Conservation (phyloP, 2,329 filamentous ascomycete species). For the Phyllosticta paracitricarpa region DNA sequence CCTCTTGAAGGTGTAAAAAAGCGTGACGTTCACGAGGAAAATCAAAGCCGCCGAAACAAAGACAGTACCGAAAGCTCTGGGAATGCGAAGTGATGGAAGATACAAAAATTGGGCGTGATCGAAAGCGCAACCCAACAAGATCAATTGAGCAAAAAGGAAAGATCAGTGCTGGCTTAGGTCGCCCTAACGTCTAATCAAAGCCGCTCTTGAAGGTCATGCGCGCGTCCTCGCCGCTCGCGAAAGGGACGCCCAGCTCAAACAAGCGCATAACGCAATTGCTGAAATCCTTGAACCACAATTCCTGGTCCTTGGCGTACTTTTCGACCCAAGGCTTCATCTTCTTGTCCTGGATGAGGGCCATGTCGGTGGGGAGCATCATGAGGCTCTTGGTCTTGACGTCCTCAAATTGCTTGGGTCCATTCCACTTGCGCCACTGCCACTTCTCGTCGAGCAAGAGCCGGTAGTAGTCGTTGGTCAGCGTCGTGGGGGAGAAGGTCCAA, state of each 20-base stretch:
- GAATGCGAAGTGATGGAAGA: background rate
- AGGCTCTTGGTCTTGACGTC: constrained; percentile 77
- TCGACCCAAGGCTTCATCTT: constrained; percentile 70
- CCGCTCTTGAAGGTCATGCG: constrained; percentile 38
- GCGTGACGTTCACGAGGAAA: no score
- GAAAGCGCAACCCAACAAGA: background rate
- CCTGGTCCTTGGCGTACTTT: constrained; percentile 84
- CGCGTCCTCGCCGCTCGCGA: constrained; percentile 44
- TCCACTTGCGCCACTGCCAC: constrained; percentile 86
- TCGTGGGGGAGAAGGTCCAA: constrained; percentile 67
- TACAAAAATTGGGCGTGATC: background rate
- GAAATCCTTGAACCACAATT: constrained; percentile 91
- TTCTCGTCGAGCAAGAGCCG: constrained; percentile 80
- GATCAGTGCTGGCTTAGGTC: background rate
- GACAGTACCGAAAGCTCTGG: background rate
- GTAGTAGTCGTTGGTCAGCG: constrained; percentile 93
- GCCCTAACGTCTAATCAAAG: constrained; percentile 20
- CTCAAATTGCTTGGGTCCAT: constrained; percentile 82
- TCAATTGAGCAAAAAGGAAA: background rate
- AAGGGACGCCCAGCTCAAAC: constrained; percentile 91
- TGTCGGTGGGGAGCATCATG: constrained; percentile 96
- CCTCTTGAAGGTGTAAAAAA: no score
- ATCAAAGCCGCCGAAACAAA: background rate
- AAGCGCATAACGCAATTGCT: constrained; percentile 66
- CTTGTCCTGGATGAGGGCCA: constrained; percentile 82